Evolutionary conservation across 1,284 basidiomycete species (phyloP), one percentile per base, ranked within the genome.

Genomic region (Tilletia indica): DNA sequence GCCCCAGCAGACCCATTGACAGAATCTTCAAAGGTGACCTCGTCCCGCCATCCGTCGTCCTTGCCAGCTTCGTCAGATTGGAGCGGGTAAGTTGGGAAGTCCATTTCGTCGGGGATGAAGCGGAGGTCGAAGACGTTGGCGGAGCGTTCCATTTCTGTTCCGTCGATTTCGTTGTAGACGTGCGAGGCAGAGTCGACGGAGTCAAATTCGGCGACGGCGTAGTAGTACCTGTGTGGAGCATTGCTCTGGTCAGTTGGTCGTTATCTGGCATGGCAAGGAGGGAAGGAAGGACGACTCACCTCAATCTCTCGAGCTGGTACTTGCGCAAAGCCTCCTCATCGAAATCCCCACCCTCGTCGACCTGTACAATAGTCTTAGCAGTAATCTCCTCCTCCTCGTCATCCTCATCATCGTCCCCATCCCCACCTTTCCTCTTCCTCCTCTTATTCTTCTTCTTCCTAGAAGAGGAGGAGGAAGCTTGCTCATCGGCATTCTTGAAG

Each of bases 71-170:
- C 42, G 48, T 81, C 78, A 2, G 58, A n/a, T 8, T 16, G 14
- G n/a, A 49, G 67, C 1, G 45, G 47, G 21, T 68, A 68, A 6
- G 45, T 11, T 0, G 82, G 78, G 80, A 99, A 98, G 0, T 87
- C 87, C 93, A 98, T 97, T 42, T 89, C 92, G 68, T 96, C 92
- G 0, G 82, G 80, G n/a, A 82, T 83, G n/a, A 78, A 86, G 76
- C 86, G 83, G 21, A 99, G 86, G 81, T 99, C 93, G 77, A 99
- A 92, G 11, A 97, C 88, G 84, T 99, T 99, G 4, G 97, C 97
- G 0, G 96, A 97, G 38, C 93, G 90, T 85, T 99, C 97, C 64
- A 99, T 89, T 85, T 99, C 97, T 2, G 96, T 93, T 16, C 94
- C 94, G 77, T 98, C 92, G 48, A 97, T 88, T 83, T 98, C 94